Percentiles rank a stretch among this genome's conserved stretches.
phyloP scores from a whole-genome alignment of 2,329 filamentous ascomycete genomes.

The Massarina eburnea region DNA sequence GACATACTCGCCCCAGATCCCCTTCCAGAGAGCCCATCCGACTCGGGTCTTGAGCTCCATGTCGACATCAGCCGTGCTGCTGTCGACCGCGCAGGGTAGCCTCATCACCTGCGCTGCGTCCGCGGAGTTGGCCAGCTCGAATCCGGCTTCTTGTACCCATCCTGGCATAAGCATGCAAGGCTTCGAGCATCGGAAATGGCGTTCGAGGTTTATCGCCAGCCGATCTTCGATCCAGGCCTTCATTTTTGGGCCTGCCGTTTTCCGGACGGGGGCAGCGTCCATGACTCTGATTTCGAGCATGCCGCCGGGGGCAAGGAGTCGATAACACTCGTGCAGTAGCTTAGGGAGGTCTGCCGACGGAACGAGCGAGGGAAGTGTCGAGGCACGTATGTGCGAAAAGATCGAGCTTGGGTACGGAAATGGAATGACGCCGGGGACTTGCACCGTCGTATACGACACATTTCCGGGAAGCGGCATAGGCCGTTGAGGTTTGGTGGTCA shows the following conservation, averaged over 20 bases:
- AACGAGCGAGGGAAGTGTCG: slow-evolving; percentile 59
- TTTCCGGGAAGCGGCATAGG: slow-evolving; percentile 38
- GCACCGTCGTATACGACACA: slow-evolving; percentile 30
- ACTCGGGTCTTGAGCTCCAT: slow-evolving; percentile 37
- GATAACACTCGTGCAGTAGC: slow-evolving; percentile 59
- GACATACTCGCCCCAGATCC: slow-evolving; percentile 42
- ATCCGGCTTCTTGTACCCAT: slow-evolving; percentile 60
- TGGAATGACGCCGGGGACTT: slow-evolving; percentile 46
- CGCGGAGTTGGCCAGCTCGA: slow-evolving; percentile 36
- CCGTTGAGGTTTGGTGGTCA: slow-evolving; percentile 35
- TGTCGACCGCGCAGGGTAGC: slow-evolving; percentile 36
- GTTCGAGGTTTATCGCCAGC: slow-evolving; percentile 61
- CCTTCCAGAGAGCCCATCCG: slow-evolving; percentile 41
- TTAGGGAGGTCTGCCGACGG: slow-evolving; percentile 59
- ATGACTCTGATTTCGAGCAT: slow-evolving; percentile 62
- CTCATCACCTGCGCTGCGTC: slow-evolving; percentile 25
- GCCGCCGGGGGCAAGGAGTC: slow-evolving; percentile 58
- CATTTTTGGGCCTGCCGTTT: slow-evolving; percentile 60
- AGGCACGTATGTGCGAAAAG: slow-evolving; percentile 43
- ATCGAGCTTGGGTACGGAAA: slow-evolving; percentile 50
- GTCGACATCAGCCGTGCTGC: slow-evolving; percentile 20
- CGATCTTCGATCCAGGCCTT: slow-evolving; percentile 64
- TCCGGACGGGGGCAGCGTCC: slow-evolving; percentile 61
- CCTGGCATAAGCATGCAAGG: slow-evolving; percentile 61
- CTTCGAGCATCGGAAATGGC: slow-evolving; percentile 60